Evolutionary conservation across 179 eudicot species (phyloP), one percentile per base, ranked within the genome.

Genomic region (Spinacia oleracea): DNA sequence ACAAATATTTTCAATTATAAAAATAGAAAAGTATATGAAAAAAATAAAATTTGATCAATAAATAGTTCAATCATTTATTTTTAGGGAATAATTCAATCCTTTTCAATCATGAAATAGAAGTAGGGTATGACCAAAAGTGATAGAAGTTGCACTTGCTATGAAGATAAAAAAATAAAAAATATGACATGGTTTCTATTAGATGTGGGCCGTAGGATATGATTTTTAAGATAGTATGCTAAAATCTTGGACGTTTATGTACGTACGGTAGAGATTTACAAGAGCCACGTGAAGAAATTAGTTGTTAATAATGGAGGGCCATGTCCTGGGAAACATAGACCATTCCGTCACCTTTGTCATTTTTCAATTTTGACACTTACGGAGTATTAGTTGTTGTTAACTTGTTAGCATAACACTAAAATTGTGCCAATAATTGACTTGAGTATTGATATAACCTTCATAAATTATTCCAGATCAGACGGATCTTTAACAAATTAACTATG

Each of bases 221-320:
- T 67, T 16, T 68, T 43, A 8, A 58, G 75, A 70, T 75, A 74
- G 63, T 48, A 12, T 68, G 50, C 59, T 45, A 18, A 5, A 12
- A 77, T 77, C 67, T 25, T 23, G 67, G 62, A 63, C 83, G 80
- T 71, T 77, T 31, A 20, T 12, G 58, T 18, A 9, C 58, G 50
- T 1, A 81, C 74, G 84, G 81, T 6, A 0, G 34, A 65, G 74
- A 81, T 72, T 65, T 12, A 2, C 38, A 53, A 21, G 23, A 56
- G 48, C 32, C 84, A 77, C 77, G 81, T 77, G 80, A 81, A 81
- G 42, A 40, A 45, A 32, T 18, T 42, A 51, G 29, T 4, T 25
- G 40, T 5, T 3, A 42, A 16, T 40, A 7, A 75, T 55, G 32
- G 65, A 75, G 46, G 69, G 55, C 56, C 38, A 45, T 68, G 48